Conservation (phyloP, 1,284 basidiomycete species). For the Austroboletus novae-zelandiae region DNA sequence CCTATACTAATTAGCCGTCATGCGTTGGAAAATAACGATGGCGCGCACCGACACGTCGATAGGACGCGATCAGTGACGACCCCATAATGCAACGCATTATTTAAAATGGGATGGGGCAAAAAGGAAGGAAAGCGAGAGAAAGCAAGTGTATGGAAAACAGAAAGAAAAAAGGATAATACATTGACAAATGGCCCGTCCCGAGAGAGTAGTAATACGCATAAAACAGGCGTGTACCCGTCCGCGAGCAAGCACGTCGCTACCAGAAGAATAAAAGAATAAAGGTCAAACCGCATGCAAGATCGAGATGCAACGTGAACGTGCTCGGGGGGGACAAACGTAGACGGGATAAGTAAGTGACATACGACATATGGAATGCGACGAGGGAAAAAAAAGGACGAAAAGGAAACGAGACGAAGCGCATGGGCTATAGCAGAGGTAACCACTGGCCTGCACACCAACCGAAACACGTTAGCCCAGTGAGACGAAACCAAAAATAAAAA, state of each 20-base stretch:
- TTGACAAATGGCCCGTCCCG: background rate
- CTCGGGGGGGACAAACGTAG: background rate
- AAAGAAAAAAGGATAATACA: background rate
- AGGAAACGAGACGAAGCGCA: slow-evolving; percentile 1
- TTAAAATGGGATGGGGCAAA: too few relatives aligned
- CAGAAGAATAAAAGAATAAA: background rate
- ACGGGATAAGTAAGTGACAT: slow-evolving; percentile 9
- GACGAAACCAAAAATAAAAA: slow-evolving; percentile 9
- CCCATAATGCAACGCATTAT: too few relatives aligned
- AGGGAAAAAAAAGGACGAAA: background rate
- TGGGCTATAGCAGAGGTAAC: slow-evolving; percentile 63
- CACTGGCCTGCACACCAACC: slow-evolving; percentile 61
- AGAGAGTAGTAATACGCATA: background rate
- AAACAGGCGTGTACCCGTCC: too few relatives aligned
- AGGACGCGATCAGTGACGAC: too few relatives aligned
- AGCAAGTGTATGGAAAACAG: background rate
- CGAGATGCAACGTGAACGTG: background rate
- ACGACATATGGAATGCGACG: background rate
- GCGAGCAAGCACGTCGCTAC: background rate
- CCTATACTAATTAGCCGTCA: background rate
- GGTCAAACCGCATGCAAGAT: background rate
- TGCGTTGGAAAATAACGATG: too few relatives aligned
- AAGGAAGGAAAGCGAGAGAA: too few relatives aligned
- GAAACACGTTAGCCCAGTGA: background rate
- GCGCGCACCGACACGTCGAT: too few relatives aligned